These are phyloP conservation scores for Pezicula neosporulosa DNA, from an alignment of 2,329 filamentous ascomycete species.

Conservation along the genomic window DNA sequence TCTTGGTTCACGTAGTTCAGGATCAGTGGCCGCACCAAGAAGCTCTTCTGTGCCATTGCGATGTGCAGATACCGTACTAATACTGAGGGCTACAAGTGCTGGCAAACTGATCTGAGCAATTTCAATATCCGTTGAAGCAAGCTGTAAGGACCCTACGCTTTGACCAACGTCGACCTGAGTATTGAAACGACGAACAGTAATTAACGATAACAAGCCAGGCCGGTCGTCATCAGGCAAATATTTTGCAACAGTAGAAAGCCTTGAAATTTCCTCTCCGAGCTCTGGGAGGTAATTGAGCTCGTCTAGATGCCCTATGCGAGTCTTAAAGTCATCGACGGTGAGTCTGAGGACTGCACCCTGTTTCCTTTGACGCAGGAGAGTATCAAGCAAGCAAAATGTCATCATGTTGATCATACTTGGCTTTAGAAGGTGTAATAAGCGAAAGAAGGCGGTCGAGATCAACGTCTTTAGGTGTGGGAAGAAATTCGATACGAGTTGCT, in stretches of 20 bases:
- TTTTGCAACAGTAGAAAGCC: slow-evolving; percentile 83
- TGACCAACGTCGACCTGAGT: slow-evolving; percentile 61
- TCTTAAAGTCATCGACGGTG: slow-evolving; percentile 60
- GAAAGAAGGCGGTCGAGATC: slow-evolving; percentile 82
- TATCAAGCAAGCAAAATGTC: slow-evolving; percentile 95
- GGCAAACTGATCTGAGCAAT: slow-evolving; percentile 81
- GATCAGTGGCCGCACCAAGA: slow-evolving; percentile 48
- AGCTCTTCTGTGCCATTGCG: slow-evolving; percentile 71
- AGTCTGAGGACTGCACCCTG: slow-evolving; percentile 81
- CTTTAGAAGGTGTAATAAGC: slow-evolving; percentile 86
- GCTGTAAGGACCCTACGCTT: slow-evolving; percentile 61
- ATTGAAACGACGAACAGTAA: slow-evolving; percentile 61
- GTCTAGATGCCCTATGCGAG: slow-evolving; percentile 58
- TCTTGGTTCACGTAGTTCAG: slow-evolving; percentile 21
- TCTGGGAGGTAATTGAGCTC: slow-evolving; percentile 65
- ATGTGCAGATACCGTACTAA: slow-evolving; percentile 58
- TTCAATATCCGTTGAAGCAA: slow-evolving; percentile 61
- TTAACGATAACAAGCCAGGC: slow-evolving; percentile 78
- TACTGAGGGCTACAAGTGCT: slow-evolving; percentile 73
- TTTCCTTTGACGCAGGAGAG: slow-evolving; percentile 76
- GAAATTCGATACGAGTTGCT: slow-evolving; percentile 69
- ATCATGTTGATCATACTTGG: slow-evolving; percentile 82
- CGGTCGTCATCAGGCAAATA: slow-evolving; percentile 95
- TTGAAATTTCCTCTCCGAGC: slow-evolving; percentile 75
- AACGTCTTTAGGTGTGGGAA: slow-evolving; percentile 67